phyloP scores from a whole-genome alignment of 768 basidiomycete genomes.

The Boletus rubescentipes region DNA sequence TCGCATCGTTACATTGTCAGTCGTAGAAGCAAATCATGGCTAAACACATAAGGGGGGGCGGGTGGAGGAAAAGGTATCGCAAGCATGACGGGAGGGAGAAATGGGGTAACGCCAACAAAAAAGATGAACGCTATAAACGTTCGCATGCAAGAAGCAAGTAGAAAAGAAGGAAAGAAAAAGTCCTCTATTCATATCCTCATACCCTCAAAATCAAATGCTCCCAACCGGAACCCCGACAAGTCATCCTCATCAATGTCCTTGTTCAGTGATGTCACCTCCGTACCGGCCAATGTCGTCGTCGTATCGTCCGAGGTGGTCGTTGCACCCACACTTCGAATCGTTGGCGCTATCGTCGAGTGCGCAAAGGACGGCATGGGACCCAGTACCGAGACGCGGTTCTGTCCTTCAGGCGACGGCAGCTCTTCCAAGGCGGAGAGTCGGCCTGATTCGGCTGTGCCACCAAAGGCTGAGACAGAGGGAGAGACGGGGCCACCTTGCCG shows the following conservation, averaged over 20 bases:
- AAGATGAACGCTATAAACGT: not conserved
- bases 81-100: not conserved
- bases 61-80: constrained; percentile 9
- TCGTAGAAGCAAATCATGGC: not conserved
- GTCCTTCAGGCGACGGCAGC: constrained; percentile 15
- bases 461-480: constrained; percentile 53
- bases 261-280: constrained; percentile 9
- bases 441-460: constrained; percentile 23
- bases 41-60: not conserved
- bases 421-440: constrained; percentile 26
- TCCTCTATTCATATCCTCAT: constrained; percentile 5
- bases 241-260: constrained; percentile 11
- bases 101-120: constrained; percentile 11
- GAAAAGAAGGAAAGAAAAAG: not conserved
- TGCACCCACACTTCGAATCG: constrained; percentile 32
- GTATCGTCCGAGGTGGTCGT: constrained; percentile 34
- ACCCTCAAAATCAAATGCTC: constrained; percentile 24
- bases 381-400: constrained; percentile 28
- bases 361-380: constrained; percentile 36
- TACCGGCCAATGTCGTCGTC: constrained; percentile 19
- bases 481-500: constrained; percentile 38
- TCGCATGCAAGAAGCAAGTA: constrained; percentile 1
- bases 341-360: constrained; percentile 27
- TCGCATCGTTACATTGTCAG: constrained; percentile 14
- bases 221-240: constrained; percentile 13